These are phyloP conservation scores for Amaranthus hypochondriacus DNA, from an alignment of 148 eudicot genomes.

Conservation along the genomic window DNA sequence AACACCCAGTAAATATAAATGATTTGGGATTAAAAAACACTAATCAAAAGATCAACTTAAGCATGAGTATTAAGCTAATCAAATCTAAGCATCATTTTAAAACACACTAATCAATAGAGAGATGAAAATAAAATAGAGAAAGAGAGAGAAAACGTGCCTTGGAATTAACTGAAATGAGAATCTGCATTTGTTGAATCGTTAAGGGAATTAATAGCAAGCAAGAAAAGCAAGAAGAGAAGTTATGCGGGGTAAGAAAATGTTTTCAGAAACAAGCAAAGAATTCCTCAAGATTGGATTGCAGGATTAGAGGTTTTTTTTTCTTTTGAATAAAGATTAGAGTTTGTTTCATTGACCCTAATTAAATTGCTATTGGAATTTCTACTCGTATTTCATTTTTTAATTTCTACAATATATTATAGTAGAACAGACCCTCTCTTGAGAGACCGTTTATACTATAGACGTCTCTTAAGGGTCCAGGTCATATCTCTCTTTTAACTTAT, in stretches of 20 bases:
- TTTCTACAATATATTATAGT: too few species aligned
- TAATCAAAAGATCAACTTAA: constrained; percentile 1
- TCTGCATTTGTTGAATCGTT: constrained; percentile 21
- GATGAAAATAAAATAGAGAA: background rate
- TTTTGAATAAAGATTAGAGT: too few species aligned
- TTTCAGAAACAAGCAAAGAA: constrained; percentile 10
- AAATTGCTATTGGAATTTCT: too few species aligned
- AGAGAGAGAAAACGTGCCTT: constrained; percentile 25
- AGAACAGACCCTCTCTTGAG: too few species aligned
- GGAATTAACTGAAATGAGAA: constrained; percentile 9
- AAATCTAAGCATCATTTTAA: background rate
- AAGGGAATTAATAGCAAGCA: constrained; percentile 6
- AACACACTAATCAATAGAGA: background rate
- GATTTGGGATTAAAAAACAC: background rate
- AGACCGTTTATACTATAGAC: too few species aligned
- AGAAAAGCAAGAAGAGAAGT: constrained; percentile 6
- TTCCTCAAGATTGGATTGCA: background rate
- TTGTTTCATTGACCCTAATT: too few species aligned
- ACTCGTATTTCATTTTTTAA: too few species aligned
- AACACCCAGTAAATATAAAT: background rate
- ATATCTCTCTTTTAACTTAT: too few species aligned
- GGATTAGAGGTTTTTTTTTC: background rate
- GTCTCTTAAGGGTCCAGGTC: too few species aligned
- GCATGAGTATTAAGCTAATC: background rate
- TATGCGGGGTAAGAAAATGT: constrained; percentile 11